phyloP scores from a whole-genome alignment of 2,329 filamentous ascomycete species.

The Aspergillus caelatus region DNA sequence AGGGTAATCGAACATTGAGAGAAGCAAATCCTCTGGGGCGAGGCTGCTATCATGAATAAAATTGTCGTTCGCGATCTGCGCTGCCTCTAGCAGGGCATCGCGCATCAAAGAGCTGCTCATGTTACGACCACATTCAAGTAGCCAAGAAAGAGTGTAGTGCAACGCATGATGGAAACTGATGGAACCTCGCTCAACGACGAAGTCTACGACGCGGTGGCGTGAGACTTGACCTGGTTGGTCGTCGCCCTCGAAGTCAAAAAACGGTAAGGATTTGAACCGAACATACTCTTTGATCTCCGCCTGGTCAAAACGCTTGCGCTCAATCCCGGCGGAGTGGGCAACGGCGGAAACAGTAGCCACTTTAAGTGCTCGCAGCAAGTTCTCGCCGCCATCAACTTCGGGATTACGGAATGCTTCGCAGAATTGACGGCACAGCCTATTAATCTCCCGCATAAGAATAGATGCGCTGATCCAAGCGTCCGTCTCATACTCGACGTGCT shows the following conservation, averaged over 20 bases:
- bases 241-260: slow-evolving; percentile 76
- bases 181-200: slow-evolving; percentile 82
- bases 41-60: slow-evolving; percentile 63
- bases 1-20: slow-evolving; percentile 90
- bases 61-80: slow-evolving; percentile 50
- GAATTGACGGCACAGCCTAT: slow-evolving; percentile 84
- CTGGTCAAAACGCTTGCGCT: slow-evolving; percentile 80
- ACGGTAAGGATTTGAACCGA: slow-evolving; percentile 74
- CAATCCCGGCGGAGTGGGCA: slow-evolving; percentile 84
- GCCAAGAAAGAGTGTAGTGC: slow-evolving; percentile 95
- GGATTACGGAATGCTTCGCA: slow-evolving; percentile 80
- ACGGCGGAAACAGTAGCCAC: slow-evolving; percentile 80
- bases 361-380: slow-evolving; percentile 69
- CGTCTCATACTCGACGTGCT: slow-evolving; percentile 97
- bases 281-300: slow-evolving; percentile 87
- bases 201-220: slow-evolving; percentile 75
- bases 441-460: slow-evolving; percentile 91
- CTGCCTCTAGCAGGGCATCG: slow-evolving; percentile 70
- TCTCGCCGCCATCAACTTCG: slow-evolving; percentile 64
- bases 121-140: slow-evolving; percentile 83
- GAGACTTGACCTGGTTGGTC: slow-evolving; percentile 46
- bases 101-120: slow-evolving; percentile 70
- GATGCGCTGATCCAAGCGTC: slow-evolving; percentile 98
- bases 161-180: slow-evolving; percentile 98
- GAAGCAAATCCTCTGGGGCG: slow-evolving; percentile 74